Conservation (phyloP, 352 stramenopile species). For the Phytophthora pistaciae region DNA sequence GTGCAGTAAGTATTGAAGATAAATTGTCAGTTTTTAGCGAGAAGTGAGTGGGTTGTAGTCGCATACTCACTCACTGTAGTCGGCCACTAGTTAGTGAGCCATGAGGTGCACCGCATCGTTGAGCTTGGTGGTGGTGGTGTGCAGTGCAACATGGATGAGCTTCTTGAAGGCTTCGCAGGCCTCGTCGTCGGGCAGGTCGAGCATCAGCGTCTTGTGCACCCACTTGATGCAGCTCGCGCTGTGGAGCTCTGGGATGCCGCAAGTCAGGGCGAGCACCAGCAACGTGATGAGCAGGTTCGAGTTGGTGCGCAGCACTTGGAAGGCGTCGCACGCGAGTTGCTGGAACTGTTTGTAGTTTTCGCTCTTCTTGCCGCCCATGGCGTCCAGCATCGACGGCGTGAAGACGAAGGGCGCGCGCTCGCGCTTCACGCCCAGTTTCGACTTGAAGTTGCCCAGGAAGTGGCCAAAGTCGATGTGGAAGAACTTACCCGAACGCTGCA, state of each 20-base stretch:
- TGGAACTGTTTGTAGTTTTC: slow-evolving; percentile 83
- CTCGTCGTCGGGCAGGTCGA: slow-evolving; percentile 73
- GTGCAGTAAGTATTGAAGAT: background rate
- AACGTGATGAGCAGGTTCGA: slow-evolving; percentile 89
- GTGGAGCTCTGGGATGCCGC: slow-evolving; percentile 84
- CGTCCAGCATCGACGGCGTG: slow-evolving; percentile 89
- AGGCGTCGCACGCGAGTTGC: slow-evolving; percentile 69
- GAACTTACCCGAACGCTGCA: slow-evolving; percentile 93
- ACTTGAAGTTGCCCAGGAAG: slow-evolving; percentile 97
- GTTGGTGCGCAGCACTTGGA: slow-evolving; percentile 74
- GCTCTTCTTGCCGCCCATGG: slow-evolving; percentile 84
- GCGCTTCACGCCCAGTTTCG: slow-evolving; percentile 91
- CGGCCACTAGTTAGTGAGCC: slow-evolving; percentile 56
- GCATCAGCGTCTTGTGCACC: slow-evolving; percentile 84
- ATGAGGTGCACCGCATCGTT: slow-evolving; percentile 90
- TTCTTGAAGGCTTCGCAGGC: slow-evolving; percentile 72
- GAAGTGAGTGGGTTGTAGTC: too few relatives aligned
- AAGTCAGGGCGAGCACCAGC: slow-evolving; percentile 79
- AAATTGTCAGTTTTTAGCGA: too few relatives aligned
- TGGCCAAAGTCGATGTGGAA: slow-evolving; percentile 98
- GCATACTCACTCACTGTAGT: background rate
- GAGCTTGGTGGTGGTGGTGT: slow-evolving; percentile 83
- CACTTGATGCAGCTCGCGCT: slow-evolving; percentile 78
- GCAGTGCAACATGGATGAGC: slow-evolving; percentile 79
- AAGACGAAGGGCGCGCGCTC: slow-evolving; percentile 94